These are phyloP conservation scores for Torulaspora delbrueckii DNA, from an alignment of 805 yeast genomes.

Conservation along the genomic window DNA sequence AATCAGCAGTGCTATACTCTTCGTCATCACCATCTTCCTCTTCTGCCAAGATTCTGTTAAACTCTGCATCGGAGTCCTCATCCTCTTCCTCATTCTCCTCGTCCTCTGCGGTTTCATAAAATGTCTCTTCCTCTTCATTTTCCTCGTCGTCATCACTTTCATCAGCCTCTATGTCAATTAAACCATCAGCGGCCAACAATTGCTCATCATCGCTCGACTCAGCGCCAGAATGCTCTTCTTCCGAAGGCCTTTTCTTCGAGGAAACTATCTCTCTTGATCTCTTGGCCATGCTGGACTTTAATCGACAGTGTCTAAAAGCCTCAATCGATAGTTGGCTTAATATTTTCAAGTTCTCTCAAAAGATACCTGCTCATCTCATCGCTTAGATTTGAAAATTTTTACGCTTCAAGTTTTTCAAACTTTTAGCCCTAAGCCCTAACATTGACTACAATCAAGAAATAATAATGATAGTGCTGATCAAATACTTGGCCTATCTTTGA, in stretches of 20 bases:
- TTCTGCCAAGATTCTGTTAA: constrained; percentile 54
- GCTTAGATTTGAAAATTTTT: constrained; percentile 18
- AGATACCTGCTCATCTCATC: constrained; percentile 19
- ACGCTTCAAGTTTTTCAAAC: constrained; percentile 1
- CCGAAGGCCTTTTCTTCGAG: constrained; percentile 24
- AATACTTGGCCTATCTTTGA: no score
- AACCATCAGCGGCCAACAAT: constrained; percentile 19
- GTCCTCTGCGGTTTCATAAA: constrained; percentile 52
- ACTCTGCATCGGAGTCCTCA: constrained; percentile 57
- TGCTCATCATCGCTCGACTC: constrained; percentile 18
- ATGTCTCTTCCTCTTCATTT: constrained; percentile 34
- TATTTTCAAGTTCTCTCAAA: background rate
- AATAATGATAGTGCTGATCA: no score
- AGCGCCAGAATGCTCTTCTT: constrained; percentile 37
- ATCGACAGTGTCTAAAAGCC: background rate
- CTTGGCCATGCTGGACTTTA: constrained; percentile 5
- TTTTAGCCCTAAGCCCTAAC: constrained; percentile 3
- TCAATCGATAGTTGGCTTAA: background rate
- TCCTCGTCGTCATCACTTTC: constrained; percentile 21
- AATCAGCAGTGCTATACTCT: constrained; percentile 31
- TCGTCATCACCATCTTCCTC: constrained; percentile 39
- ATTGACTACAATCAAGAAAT: background rate
- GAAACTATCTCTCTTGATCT: constrained; percentile 4
- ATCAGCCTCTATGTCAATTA: constrained; percentile 25
- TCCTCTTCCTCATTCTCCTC: constrained; percentile 39